Base-by-base conservation (phyloP, 1,284 basidiomycete species). In the Puccinia hordei region DNA sequence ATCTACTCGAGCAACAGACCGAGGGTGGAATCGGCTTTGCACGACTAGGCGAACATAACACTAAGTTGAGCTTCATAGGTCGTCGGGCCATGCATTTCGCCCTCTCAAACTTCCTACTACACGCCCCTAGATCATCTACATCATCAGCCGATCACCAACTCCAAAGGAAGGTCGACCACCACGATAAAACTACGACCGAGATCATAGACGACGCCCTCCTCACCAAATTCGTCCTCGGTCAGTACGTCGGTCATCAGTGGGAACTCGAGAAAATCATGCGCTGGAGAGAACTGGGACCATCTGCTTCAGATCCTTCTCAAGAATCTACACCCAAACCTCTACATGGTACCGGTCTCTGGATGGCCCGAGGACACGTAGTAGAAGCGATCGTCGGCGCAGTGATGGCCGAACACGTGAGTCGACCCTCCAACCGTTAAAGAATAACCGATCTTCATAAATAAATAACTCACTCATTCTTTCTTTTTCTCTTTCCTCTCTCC, bases 211-310 rank as follows among this genome's bases (percentile, higher is more conserved):
- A 63, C 6, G 77, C 77, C 6, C 61, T 80, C 12, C 49, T 80
- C n/a, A 80, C 77, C 4, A 72, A 65, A 30, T 80, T 72, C 35
- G 69, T 80, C 17, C 38, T 80, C 27, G 77, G 77, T 22, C 77
- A 80, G 61, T 80, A 80, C 57, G 77, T 80, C 35, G 77, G 77
- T 15, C 66, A 80, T 19, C 69, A 80, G 35, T 80, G 77, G 77
- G 77, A 80, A 73, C 46, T 80, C 9, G 77, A 80, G 72, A 80
- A 80, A 46, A 65, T 80, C 27, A 80, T 80, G 77, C 66, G 77
- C 35, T 80, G 77, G 77, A 46, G 77, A 73, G 77, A 80, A 65
- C 46, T 80, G 46, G 38, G 2, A 3, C 68, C 46, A 5, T 12
- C 27, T 22, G 15, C 61, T 63, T 35, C 61, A 27, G 35, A 51